Percentiles rank a stretch among this genome's conserved stretches.
Conservation (phyloP, 495 filamentous ascomycete species). For the Cudoniella acicularis region DNA sequence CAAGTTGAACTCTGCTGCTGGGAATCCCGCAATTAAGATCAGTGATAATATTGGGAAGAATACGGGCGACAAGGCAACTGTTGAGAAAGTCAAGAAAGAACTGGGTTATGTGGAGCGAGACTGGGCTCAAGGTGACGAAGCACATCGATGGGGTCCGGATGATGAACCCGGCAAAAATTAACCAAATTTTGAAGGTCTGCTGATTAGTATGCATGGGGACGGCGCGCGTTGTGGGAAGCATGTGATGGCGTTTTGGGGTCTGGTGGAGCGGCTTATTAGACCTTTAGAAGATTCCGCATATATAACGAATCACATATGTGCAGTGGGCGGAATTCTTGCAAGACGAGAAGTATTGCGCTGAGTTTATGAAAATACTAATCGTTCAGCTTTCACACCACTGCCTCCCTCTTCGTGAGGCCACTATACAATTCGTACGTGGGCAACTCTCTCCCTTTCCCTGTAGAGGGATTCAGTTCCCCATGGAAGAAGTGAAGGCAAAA, state of each 20-base stretch:
- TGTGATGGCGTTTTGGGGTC: neutral
- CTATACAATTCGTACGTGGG: too few species aligned
- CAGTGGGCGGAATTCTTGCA: too few species aligned
- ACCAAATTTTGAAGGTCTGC: neutral
- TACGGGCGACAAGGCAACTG: conserved; percentile 75
- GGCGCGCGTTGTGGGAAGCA: neutral
- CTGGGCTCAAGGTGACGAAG: conserved; percentile 84
- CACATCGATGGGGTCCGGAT: conserved; percentile 61
- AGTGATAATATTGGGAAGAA: conserved; percentile 98
- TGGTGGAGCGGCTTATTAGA: neutral
- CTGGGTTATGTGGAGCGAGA: conserved; percentile 81
- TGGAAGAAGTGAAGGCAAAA: too few species aligned
- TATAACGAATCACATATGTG: too few species aligned
- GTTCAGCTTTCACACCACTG: too few species aligned
- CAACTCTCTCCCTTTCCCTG: too few species aligned
- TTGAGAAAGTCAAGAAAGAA: conserved; percentile 76
- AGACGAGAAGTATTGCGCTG: too few species aligned
- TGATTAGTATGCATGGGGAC: neutral
- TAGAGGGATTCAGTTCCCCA: too few species aligned
- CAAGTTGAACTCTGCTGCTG: conserved; percentile 81
- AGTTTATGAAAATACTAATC: too few species aligned
- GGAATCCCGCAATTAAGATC: conserved; percentile 86
- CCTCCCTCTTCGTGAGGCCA: too few species aligned
- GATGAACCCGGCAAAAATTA: conserved; percentile 11
- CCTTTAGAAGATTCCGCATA: neutral